Conservation (phyloP, 345 rosid species). For the Anastatica hierochuntica region DNA sequence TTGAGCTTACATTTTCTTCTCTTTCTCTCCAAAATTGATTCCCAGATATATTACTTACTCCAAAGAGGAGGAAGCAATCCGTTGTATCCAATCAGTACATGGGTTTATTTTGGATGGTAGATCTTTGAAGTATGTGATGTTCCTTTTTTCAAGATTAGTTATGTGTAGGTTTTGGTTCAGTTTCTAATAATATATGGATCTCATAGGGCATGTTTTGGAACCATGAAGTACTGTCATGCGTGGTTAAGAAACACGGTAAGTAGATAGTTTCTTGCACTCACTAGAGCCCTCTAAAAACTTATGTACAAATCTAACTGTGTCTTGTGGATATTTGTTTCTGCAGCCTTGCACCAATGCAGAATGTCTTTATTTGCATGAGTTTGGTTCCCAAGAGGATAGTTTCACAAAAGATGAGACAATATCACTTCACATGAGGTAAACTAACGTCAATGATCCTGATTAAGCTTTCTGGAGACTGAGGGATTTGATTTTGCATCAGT, state of each 20-base stretch:
- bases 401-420: conserved; percentile 86
- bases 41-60: conserved; percentile 78
- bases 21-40: not conserved
- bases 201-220: conserved; percentile 95
- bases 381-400: conserved; percentile 91
- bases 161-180: conserved; percentile 1
- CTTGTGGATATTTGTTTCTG: conserved; percentile 18
- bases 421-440: conserved; percentile 77
- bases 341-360: conserved; percentile 96
- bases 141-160: not conserved
- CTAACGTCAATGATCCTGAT: not conserved
- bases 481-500: conserved; percentile 1
- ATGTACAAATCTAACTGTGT: not conserved
- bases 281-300: not conserved
- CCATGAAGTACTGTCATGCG: conserved; percentile 97
- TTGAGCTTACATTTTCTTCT: no score
- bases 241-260: conserved; percentile 93
- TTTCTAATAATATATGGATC: conserved; percentile 3
- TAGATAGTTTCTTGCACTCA: conserved; percentile 1
- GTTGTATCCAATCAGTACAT: conserved; percentile 92
- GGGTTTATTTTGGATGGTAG: conserved; percentile 82
- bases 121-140: conserved; percentile 45
- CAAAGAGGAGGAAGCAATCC: conserved; percentile 90
- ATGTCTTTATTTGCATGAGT: conserved; percentile 92
- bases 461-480: not conserved